Conservation (phyloP, 371 early-diverging fungal genomes). For the Coemansia sp. region DNA sequence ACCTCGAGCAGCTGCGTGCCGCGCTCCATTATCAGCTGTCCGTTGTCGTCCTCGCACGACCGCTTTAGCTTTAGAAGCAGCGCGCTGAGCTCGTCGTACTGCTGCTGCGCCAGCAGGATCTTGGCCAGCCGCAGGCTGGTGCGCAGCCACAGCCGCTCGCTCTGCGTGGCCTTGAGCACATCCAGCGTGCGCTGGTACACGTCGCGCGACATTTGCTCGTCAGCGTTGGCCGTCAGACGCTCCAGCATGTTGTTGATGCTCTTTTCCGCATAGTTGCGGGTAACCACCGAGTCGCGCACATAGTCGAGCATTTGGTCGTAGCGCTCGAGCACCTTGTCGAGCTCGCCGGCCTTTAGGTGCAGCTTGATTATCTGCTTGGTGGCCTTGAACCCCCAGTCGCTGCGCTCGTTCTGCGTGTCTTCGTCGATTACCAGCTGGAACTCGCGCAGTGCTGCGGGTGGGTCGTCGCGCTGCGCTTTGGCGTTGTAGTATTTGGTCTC, state of each 20-base stretch:
- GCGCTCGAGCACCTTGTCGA: constrained; percentile 69
- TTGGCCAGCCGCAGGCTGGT: constrained; percentile 90
- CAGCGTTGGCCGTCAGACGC: constrained; percentile 70
- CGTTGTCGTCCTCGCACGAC: constrained; percentile 15
- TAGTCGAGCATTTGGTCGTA: constrained; percentile 80
- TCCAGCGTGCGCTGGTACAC: constrained; percentile 81
- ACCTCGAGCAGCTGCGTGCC: constrained; percentile 91
- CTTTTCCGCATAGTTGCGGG: constrained; percentile 93
- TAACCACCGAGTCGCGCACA: constrained; percentile 71
- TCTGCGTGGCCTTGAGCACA: constrained; percentile 72
- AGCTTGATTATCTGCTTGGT: constrained; percentile 93
- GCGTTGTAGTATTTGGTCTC: constrained; percentile 97
- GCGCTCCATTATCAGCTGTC: constrained; percentile 29
- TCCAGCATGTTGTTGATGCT: constrained; percentile 94
- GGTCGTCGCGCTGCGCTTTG: constrained; percentile 89
- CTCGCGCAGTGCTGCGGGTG: constrained; percentile 72
- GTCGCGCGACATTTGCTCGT: constrained; percentile 77
- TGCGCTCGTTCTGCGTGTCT: constrained; percentile 73
- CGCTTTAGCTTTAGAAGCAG: constrained; percentile 17
- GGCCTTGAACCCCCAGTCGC: constrained; percentile 89
- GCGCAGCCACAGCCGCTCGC: constrained; percentile 90
- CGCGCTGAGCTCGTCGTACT: constrained; percentile 69
- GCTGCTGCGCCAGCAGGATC: constrained; percentile 82
- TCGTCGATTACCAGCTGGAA: constrained; percentile 81
- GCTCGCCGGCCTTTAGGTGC: constrained; percentile 61